These are phyloP conservation scores for Alternaria sp. DNA, from an alignment of 2,329 filamentous ascomycete genomes.

Conservation along the genomic window DNA sequence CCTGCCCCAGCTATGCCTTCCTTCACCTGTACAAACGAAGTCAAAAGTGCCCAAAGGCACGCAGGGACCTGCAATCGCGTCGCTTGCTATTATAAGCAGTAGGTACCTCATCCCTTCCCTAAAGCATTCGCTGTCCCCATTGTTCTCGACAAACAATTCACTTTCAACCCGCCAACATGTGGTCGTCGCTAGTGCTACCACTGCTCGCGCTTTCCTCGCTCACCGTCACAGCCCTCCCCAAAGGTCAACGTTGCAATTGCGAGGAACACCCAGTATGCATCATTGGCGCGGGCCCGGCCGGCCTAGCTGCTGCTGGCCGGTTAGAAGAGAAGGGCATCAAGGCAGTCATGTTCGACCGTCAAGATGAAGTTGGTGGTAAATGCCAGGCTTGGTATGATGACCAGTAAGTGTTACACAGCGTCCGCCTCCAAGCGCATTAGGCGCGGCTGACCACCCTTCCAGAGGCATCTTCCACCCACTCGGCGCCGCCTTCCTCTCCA, in stretches of 20 bases:
- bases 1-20: slow-evolving; percentile 26
- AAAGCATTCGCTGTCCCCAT: slow-evolving; percentile 7
- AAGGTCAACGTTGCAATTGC: slow-evolving; percentile 17
- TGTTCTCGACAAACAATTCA: not conserved
- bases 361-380: slow-evolving; percentile 46
- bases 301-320: slow-evolving; percentile 42
- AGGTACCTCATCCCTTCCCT: slow-evolving; percentile 27
- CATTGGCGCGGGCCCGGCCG: slow-evolving; percentile 47
- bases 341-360: slow-evolving; percentile 46
- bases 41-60: slow-evolving; percentile 9
- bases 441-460: slow-evolving; percentile 43
- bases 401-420: slow-evolving; percentile 42
- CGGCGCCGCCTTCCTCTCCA: slow-evolving; percentile 50
- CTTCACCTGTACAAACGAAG: slow-evolving; percentile 1
- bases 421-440: slow-evolving; percentile 18
- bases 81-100: slow-evolving; percentile 33
- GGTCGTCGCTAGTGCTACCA: slow-evolving; percentile 32
- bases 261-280: slow-evolving; percentile 45
- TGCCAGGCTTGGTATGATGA: slow-evolving; percentile 49
- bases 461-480: slow-evolving; percentile 49
- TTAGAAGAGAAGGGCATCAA: slow-evolving; percentile 45
- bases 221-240: slow-evolving; percentile 36
- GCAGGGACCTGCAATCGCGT: slow-evolving; percentile 12
- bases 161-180: slow-evolving; percentile 24
- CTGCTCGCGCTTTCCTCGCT: slow-evolving; percentile 31